A percentile compares a stretch with the other conserved stretches of the same genome.
Evolutionary conservation across 2,329 filamentous ascomycete genomes (phyloP).

Genomic region (Hymenoscyphus repandus): DNA sequence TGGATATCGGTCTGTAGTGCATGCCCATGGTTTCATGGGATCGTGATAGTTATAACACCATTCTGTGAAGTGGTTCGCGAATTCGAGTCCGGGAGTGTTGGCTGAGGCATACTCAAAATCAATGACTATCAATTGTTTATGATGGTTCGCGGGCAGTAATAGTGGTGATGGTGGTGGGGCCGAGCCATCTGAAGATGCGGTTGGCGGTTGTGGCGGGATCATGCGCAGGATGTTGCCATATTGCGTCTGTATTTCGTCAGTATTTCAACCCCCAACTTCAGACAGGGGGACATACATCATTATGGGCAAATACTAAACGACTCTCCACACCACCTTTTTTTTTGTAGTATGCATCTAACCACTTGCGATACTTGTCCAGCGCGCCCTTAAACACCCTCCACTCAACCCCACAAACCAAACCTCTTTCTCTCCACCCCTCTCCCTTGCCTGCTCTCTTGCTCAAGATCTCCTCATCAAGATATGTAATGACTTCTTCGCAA

Average conservation of each 20-base stretch:
- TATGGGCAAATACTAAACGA: conserved; percentile 89
- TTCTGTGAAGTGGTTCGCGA: conserved; percentile 97
- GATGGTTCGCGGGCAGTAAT: conserved; percentile 81
- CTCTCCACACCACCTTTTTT: conserved; percentile 61
- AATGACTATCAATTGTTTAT: conserved; percentile 95
- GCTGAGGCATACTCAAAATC: conserved; percentile 97
- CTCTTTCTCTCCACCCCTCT: conserved; percentile 61
- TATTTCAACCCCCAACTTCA: neutral
- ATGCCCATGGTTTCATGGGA: conserved; percentile 55
- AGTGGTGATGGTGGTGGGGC: conserved; percentile 60
- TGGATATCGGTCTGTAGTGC: conserved; percentile 68
- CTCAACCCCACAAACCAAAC: conserved; percentile 75
- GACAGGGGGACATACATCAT: conserved; percentile 63
- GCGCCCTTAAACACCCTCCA: conserved; percentile 73
- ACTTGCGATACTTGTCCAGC: conserved; percentile 71
- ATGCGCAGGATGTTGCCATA: conserved; percentile 92
- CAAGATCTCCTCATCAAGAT: conserved; percentile 52
- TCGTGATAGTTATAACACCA: conserved; percentile 99
- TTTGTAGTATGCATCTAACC: conserved; percentile 69
- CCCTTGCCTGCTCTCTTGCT: conserved; percentile 30
- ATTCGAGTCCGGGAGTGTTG: conserved; percentile 81
- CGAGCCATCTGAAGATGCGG: conserved; percentile 37
- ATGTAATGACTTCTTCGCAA: conserved; percentile 46
- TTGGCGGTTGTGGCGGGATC: conserved; percentile 53
- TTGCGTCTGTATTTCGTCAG: conserved; percentile 63